These are phyloP conservation scores for Geosiphon pyriformis DNA, from an alignment of 192 early-diverging fungal genomes.

Conservation along the genomic window DNA sequence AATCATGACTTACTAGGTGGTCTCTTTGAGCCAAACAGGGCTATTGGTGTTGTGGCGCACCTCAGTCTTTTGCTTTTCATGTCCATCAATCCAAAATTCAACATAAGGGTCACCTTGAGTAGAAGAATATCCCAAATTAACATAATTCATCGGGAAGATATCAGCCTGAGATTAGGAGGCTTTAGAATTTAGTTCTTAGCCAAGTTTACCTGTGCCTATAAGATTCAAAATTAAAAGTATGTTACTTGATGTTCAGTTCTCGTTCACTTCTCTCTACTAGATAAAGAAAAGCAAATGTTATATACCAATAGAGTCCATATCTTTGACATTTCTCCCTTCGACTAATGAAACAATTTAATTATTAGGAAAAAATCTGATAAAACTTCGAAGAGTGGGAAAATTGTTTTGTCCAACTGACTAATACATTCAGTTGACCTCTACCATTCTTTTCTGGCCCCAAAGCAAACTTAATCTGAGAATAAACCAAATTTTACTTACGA, in stretches of 20 bases:
- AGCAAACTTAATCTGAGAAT: neutral
- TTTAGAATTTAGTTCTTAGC: too few relatives aligned
- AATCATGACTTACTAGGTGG: neutral
- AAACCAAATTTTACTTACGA: neutral
- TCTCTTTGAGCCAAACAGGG: constrained; percentile 21
- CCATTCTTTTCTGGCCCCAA: neutral
- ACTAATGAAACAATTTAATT: neutral
- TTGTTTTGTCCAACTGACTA: neutral
- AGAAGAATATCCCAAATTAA: too few relatives aligned
- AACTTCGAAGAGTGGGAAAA: neutral
- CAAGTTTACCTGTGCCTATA: too few relatives aligned
- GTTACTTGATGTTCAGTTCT: too few relatives aligned
- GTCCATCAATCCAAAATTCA: constrained; percentile 25
- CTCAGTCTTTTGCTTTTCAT: constrained; percentile 25
- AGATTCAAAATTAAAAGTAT: too few relatives aligned
- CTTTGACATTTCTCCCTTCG: neutral
- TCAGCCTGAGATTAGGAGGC: too few relatives aligned
- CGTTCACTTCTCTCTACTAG: too few relatives aligned
- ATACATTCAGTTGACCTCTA: too few relatives aligned
- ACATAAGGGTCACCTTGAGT: constrained; percentile 28
- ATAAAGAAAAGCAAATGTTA: too few relatives aligned
- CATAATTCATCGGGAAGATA: too few relatives aligned
- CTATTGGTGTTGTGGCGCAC: constrained; percentile 11
- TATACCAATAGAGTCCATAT: neutral
- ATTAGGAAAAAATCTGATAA: too few relatives aligned